These are phyloP conservation scores for Aleurites moluccanus DNA, from an alignment of 441 rosid species.

Conservation along the genomic window DNA sequence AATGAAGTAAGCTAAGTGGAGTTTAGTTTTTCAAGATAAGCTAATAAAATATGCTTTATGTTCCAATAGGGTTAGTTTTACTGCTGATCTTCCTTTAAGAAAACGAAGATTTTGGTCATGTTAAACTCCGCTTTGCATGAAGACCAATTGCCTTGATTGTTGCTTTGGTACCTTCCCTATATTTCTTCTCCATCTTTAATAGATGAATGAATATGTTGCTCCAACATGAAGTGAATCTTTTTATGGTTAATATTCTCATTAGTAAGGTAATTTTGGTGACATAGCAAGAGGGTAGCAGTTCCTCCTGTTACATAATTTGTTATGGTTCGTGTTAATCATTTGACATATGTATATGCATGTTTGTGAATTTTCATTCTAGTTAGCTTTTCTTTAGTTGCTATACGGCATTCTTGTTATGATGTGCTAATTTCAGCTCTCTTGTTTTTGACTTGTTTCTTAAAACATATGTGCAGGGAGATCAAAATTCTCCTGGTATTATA, in stretches of 20 bases:
- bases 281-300: background rate
- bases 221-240: background rate
- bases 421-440: slow-evolving; percentile 10
- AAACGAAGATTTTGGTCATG: background rate
- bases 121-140: background rate
- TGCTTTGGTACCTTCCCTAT: background rate
- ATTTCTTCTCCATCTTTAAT: background rate
- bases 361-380: background rate
- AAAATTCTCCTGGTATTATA: slow-evolving; percentile 88
- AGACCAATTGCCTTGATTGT: background rate
- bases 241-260: background rate
- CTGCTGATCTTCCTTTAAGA: slow-evolving; percentile 4
- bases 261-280: background rate
- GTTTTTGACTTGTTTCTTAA: slow-evolving; percentile 17
- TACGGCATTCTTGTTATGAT: background rate
- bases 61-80: background rate
- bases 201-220: background rate
- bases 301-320: background rate
- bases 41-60: background rate
- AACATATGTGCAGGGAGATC: slow-evolving; percentile 78
- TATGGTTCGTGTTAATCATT: background rate
- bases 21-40: background rate
- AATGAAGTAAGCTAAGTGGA: background rate
- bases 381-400: background rate
- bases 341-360: background rate